These are phyloP conservation scores for Aspergillus tubingensis DNA, from an alignment of 2,329 filamentous ascomycete genomes.

Conservation along the genomic window DNA sequence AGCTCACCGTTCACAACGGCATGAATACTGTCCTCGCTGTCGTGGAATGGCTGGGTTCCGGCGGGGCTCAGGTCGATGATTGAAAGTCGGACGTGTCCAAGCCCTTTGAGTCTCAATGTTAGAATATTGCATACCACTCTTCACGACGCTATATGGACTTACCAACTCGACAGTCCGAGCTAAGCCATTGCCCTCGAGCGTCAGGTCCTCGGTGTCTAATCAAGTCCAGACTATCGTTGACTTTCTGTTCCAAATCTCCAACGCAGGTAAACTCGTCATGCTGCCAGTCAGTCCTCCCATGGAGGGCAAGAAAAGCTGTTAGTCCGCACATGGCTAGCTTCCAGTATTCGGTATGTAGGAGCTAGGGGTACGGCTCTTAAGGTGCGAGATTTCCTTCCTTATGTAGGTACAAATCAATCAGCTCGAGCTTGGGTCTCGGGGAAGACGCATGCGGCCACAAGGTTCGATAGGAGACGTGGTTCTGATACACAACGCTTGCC, in stretches of 20 bases:
- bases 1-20: constrained; percentile 63
- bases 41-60: constrained; percentile 53
- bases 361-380: too few relatives aligned
- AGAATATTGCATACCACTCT: neutral
- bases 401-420: neutral
- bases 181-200: constrained; percentile 50
- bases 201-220: constrained; percentile 52
- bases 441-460: neutral
- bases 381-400: neutral
- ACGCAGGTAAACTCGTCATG: neutral
- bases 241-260: constrained; percentile 5
- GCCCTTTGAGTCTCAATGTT: constrained; percentile 28
- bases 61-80: constrained; percentile 55
- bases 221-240: constrained; percentile 38
- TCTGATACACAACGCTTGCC: neutral
- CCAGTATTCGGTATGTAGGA: neutral
- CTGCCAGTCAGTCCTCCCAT: neutral
- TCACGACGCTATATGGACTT: neutral
- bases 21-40: constrained; percentile 46
- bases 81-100: constrained; percentile 55
- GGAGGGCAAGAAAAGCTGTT: constrained; percentile 14
- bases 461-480: neutral
- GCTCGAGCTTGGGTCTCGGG: neutral
- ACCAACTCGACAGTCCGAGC: constrained; percentile 47
- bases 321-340: constrained; percentile 13